phyloP scores from a whole-genome alignment of 768 basidiomycete genomes.

The Postia placenta region DNA sequence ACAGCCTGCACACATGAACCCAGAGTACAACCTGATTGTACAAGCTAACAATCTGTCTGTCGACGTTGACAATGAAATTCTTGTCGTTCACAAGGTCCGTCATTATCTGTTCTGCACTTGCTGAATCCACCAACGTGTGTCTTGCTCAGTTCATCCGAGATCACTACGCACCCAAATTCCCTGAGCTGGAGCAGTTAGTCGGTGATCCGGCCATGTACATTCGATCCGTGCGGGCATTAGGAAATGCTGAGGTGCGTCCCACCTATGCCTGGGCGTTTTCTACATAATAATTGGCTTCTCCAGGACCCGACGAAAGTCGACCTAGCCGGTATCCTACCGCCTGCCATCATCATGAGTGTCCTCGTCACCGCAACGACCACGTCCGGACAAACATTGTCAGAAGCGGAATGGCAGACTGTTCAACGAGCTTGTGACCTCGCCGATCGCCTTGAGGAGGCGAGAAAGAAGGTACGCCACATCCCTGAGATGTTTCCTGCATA shows the following conservation, averaged over 20 bases:
- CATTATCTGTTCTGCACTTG: background rate
- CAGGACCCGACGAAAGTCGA: slow-evolving; percentile 87
- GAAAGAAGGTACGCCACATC: slow-evolving; percentile 60
- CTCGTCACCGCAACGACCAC: slow-evolving; percentile 93
- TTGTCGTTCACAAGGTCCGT: slow-evolving; percentile 89
- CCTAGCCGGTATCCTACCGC: slow-evolving; percentile 71
- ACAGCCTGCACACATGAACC: slow-evolving; percentile 79
- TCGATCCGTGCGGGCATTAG: slow-evolving; percentile 81
- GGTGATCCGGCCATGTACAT: slow-evolving; percentile 91
- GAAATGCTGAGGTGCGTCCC: slow-evolving; percentile 64
- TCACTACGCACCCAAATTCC: slow-evolving; percentile 92
- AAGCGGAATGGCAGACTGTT: slow-evolving; percentile 74
- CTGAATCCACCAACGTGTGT: slow-evolving; percentile 11
- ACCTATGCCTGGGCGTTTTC: background rate
- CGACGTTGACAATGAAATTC: slow-evolving; percentile 96
- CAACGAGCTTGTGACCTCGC: slow-evolving; percentile 85
- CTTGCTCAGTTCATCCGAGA: slow-evolving; percentile 85
- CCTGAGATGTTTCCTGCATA: background rate
- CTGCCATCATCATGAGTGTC: slow-evolving; percentile 93
- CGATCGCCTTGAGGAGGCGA: slow-evolving; percentile 80
- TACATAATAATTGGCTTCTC: slow-evolving; percentile 5
- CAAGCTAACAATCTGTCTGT: slow-evolving; percentile 97
- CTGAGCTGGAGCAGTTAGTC: slow-evolving; percentile 94
- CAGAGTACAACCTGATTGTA: slow-evolving; percentile 95
- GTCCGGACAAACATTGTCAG: slow-evolving; percentile 64